A percentile compares a stretch with the other conserved stretches of the same genome.
Conservation (phyloP, 1,284 basidiomycete species). For the Cystobasidium sp. region DNA sequence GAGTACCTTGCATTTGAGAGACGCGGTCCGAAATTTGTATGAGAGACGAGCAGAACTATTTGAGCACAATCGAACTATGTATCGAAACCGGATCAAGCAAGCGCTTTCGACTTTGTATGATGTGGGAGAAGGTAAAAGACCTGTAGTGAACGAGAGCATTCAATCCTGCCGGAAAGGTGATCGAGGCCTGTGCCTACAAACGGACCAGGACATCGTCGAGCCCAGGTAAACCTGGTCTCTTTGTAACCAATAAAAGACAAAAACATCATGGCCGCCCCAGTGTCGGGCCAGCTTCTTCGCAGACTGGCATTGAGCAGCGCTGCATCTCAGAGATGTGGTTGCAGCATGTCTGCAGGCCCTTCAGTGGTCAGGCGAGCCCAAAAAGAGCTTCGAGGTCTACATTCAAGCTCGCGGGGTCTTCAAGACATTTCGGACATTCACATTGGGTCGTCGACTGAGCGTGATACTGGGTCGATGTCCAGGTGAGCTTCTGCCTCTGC, state of each 20-base stretch:
- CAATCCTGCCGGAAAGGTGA: too few species aligned
- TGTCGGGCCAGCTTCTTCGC: not conserved
- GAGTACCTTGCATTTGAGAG: too few species aligned
- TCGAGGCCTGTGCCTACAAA: too few species aligned
- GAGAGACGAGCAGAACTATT: too few species aligned
- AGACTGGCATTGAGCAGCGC: not conserved
- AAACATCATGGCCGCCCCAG: constrained; percentile 1
- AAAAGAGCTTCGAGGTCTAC: not conserved
- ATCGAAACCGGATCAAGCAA: too few species aligned
- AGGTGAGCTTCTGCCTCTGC: not conserved
- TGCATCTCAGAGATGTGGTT: constrained; percentile 1
- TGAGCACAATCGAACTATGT: too few species aligned
- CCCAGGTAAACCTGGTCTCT: not conserved
- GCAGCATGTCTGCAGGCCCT: constrained; percentile 1
- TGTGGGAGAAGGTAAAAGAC: too few species aligned
- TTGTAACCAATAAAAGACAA: too few species aligned
- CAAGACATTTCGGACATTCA: not conserved
- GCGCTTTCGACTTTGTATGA: too few species aligned
- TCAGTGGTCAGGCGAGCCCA: not conserved
- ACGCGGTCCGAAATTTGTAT: too few species aligned
- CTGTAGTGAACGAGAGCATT: too few species aligned
- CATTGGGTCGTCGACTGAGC: not conserved
- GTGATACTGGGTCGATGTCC: not conserved
- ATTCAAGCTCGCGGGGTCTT: not conserved
- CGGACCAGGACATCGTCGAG: too few species aligned